Evolutionary conservation across 305 asterid genomes (phyloP).

Genomic region (Petunia hybrid): DNA sequence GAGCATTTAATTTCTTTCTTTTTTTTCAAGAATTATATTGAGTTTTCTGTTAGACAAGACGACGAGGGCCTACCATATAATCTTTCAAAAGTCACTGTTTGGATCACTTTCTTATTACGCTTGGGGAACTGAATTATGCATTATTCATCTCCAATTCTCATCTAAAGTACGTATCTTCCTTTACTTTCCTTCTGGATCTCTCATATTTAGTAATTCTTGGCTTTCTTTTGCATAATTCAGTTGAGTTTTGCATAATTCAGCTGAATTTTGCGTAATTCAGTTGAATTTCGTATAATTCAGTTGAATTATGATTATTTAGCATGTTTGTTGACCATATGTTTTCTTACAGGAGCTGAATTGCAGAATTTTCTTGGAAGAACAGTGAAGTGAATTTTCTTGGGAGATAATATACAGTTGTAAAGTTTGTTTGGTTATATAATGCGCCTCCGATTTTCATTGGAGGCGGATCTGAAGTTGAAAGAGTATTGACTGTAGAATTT

Average conservation of each 20-base stretch:
- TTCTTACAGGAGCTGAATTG: conserved; percentile 2
- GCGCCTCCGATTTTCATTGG: conserved; percentile 61
- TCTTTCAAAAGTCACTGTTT: conserved; percentile 49
- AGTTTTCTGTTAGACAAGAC: conserved; percentile 27
- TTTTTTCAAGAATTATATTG: neutral
- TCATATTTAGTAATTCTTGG: conserved; percentile 20
- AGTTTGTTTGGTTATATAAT: conserved; percentile 37
- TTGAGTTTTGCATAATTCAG: conserved; percentile 37
- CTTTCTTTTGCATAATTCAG: conserved; percentile 38
- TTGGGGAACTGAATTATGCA: conserved; percentile 59
- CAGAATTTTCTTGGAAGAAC: conserved; percentile 9
- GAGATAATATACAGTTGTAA: neutral
- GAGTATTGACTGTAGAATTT: conserved; percentile 5
- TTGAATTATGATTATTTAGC: conserved; percentile 40
- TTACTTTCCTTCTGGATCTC: conserved; percentile 40
- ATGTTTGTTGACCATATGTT: neutral
- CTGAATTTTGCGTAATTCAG: neutral
- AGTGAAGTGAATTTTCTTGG: conserved; percentile 11
- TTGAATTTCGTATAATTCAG: conserved; percentile 49
- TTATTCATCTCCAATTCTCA: conserved; percentile 45
- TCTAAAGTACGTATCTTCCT: conserved; percentile 38
- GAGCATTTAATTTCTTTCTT: neutral
- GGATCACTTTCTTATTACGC: conserved; percentile 58
- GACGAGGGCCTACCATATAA: conserved; percentile 53
- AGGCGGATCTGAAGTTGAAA: conserved; percentile 58